Base-by-base conservation (phyloP, 2,329 filamentous ascomycete species). In the Cadophora sp. region DNA sequence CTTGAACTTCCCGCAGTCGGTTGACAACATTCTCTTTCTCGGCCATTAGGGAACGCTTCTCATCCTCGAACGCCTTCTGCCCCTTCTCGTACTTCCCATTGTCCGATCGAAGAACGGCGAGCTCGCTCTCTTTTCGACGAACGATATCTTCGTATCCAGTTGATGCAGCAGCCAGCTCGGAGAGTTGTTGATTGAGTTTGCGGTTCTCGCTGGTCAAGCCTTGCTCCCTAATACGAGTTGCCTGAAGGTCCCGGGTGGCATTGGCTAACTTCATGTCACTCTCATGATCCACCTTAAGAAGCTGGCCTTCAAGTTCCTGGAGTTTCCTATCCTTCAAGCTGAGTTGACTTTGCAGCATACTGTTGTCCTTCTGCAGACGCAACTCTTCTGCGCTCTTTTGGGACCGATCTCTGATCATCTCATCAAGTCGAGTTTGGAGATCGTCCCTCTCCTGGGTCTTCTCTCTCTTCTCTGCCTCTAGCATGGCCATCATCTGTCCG, bases 121-220 rank as follows among this genome's bases (percentile, higher is more conserved):
- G 83, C 76, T 99, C 96, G 78, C 94, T 97, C 77, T 99, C 96
- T 78, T 98, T 99, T 67, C 92, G 90, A 27, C 94, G 87, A 27
- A 99, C 91, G 51, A 98, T 86, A 74, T 98, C 95, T 79, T 99
- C 96, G 72, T 97, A 98, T 76, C 94, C 93, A 0, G 94, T 96
- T 0, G 95, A 97, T 0, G 95, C 97, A 59, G 93, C 89, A 0
- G 96, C 96, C 20, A 99, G 83, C 72, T 97, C 90, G 0, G 91
- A 87, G 62, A 99, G 89, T 74, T 97, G 94, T 73, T 94, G 88
- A 63, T 96, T 91, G 56, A 97, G 87, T 53, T 91, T 89, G 14
- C 89, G 87, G 72, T 97, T 96, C 76, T 99, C 95, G 5, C 90
- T 88, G 1, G 89, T 79, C 0, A 97, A 85, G 22, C 93, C 90